These are phyloP conservation scores for Vitis hybrid DNA, from an alignment of 177 flowering plant genomes.

Conservation along the genomic window DNA sequence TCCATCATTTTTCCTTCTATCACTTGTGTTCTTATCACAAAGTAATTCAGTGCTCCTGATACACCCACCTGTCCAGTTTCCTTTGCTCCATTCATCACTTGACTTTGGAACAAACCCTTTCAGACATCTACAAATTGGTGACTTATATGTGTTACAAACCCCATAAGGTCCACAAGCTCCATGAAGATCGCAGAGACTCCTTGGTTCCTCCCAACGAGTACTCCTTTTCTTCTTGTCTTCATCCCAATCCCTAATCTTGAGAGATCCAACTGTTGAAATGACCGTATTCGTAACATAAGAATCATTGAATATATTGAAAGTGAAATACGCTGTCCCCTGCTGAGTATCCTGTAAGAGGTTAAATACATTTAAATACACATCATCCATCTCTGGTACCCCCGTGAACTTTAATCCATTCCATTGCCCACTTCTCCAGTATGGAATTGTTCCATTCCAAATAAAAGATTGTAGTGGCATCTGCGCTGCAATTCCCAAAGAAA, in stretches of 20 bases:
- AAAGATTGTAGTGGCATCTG: neutral
- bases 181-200: conserved; percentile 28
- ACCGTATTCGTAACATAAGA: neutral
- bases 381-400: conserved; percentile 4
- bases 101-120: conserved; percentile 28
- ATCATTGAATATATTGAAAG: neutral
- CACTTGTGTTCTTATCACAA: conserved; percentile 15
- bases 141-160: conserved; percentile 11
- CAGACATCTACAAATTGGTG: conserved; percentile 27
- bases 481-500: neutral
- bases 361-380: neutral
- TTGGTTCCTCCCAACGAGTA: conserved; percentile 4
- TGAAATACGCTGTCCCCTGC: conserved; percentile 2
- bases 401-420: conserved; percentile 11
- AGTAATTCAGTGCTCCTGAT: conserved; percentile 15
- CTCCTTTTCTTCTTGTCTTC: neutral
- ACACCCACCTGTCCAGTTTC: conserved; percentile 41
- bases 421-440: conserved; percentile 9
- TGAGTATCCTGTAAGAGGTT: neutral
- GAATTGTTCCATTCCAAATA: conserved; percentile 2
- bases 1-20: conserved; percentile 9
- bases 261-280: neutral
- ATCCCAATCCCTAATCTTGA: conserved; percentile 5
- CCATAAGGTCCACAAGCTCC: conserved; percentile 36
- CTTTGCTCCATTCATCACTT: conserved; percentile 21